phyloP scores from a whole-genome alignment of 441 rosid genomes.

The Pelargonium cotyledonis region DNA sequence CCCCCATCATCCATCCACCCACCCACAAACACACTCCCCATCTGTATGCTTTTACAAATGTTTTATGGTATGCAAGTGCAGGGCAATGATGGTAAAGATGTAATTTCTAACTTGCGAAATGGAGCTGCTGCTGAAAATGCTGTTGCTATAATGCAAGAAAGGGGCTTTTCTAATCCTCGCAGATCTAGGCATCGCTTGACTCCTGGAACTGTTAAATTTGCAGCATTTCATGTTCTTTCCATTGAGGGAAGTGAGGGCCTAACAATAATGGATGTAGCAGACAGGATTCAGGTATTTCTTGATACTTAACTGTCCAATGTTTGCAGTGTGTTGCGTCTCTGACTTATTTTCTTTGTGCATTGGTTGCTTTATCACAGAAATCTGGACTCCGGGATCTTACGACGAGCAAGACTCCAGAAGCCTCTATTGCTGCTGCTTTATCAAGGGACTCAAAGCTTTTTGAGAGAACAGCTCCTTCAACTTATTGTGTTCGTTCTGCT shows the following conservation, averaged over 20 bases:
- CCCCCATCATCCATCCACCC: neutral
- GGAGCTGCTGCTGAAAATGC: slow-evolving; percentile 86
- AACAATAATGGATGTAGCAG: slow-evolving; percentile 73
- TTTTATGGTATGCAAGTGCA: slow-evolving; percentile 22
- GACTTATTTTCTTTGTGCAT: slow-evolving; percentile 7
- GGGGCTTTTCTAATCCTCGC: slow-evolving; percentile 57
- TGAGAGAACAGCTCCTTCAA: slow-evolving; percentile 89
- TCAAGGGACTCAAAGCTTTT: slow-evolving; percentile 83
- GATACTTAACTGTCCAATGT: neutral
- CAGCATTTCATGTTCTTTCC: slow-evolving; percentile 82
- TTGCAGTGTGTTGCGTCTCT: slow-evolving; percentile 1
- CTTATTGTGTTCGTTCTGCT: slow-evolving; percentile 71
- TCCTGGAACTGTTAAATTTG: slow-evolving; percentile 89
- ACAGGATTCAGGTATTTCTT: slow-evolving; percentile 67
- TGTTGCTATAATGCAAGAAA: slow-evolving; percentile 77
- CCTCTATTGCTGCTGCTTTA: slow-evolving; percentile 86
- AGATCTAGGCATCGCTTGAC: slow-evolving; percentile 90
- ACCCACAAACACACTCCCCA: neutral
- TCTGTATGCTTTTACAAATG: slow-evolving; percentile 6
- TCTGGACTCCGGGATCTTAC: slow-evolving; percentile 85
- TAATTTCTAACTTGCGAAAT: slow-evolving; percentile 57
- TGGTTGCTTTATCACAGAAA: slow-evolving; percentile 34
- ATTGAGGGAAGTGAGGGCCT: slow-evolving; percentile 68
- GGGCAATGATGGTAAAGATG: slow-evolving; percentile 61
- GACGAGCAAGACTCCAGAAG: slow-evolving; percentile 88